Percentiles rank a stretch among this genome's conserved stretches.
phyloP scores from a whole-genome alignment of 73 alveolate species.

The Vitrella brassicaformis region DNA sequence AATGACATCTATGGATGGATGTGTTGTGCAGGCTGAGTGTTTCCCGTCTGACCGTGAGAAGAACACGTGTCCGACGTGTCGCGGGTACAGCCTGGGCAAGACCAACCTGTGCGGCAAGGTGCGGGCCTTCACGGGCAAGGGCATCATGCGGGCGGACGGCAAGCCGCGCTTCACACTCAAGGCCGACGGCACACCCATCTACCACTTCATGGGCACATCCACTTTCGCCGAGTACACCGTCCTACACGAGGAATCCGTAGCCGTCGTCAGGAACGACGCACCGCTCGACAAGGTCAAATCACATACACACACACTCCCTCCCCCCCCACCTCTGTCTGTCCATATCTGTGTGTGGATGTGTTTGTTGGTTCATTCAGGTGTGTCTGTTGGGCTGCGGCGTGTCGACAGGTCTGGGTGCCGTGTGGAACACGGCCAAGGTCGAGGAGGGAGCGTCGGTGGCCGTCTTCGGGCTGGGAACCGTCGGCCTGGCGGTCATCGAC shows the following conservation, averaged over 20 bases:
- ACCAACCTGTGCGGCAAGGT: conserved; percentile 47
- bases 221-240: conserved; percentile 75
- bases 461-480: conserved; percentile 85
- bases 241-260: conserved; percentile 64
- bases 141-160: conserved; percentile 71
- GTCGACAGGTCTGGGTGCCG: conserved; percentile 85
- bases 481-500: conserved; percentile 75
- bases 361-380: no score
- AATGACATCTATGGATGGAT: no score
- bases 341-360: background rate
- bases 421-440: conserved; percentile 57
- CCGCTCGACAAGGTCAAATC: conserved; percentile 35
- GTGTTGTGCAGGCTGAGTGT: no score
- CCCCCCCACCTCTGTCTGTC: background rate
- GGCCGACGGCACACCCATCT: conserved; percentile 58
- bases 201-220: conserved; percentile 75
- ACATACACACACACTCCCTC: background rate
- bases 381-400: conserved; percentile 82
- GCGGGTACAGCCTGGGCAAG: no score
- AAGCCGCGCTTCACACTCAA: conserved; percentile 53
- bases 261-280: conserved; percentile 61
- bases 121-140: conserved; percentile 50
- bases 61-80: no score
- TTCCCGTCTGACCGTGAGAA: no score
- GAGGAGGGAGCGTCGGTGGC: conserved; percentile 68